Evolutionary conservation across 371 early-diverging fungal species (phyloP).

Genomic region (Basidiobolus heterosporus): DNA sequence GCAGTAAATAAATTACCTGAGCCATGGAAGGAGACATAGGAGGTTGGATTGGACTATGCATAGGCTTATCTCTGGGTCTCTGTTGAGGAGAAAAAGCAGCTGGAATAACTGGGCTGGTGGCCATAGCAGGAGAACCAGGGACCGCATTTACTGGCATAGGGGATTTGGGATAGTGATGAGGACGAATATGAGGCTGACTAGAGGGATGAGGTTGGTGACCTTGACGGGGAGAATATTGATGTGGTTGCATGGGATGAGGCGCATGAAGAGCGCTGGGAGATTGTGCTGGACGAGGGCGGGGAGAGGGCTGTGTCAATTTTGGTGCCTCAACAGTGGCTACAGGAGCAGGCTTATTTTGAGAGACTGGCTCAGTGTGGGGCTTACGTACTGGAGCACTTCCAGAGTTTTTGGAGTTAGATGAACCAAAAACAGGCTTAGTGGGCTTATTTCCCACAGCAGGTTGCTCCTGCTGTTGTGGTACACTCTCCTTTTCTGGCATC

Average conservation of each 20-base stretch:
- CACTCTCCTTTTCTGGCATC: not conserved
- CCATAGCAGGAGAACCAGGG: not conserved
- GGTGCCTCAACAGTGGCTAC: not conserved
- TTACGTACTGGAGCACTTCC: not conserved
- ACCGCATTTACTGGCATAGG: not conserved
- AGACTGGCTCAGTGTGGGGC: not conserved
- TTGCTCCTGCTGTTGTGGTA: not conserved
- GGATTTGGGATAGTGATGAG: not conserved
- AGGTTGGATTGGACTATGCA: too few species aligned
- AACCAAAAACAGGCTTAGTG: not conserved
- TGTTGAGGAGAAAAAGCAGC: too few species aligned
- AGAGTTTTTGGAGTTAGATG: not conserved
- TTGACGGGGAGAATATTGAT: not conserved
- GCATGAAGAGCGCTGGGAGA: not conserved
- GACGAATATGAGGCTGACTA: not conserved
- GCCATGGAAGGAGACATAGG: not conserved
- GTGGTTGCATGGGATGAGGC: not conserved
- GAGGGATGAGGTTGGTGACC: not conserved
- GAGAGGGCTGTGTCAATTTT: not conserved
- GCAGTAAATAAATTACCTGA: not conserved
- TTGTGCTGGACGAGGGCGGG: not conserved
- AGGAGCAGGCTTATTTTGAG: not conserved
- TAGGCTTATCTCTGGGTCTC: too few species aligned
- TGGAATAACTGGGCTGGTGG: too few species aligned
- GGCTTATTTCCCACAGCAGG: not conserved